phyloP scores from a whole-genome alignment of 1,284 basidiomycete species.

The Anthracocystis panici-leucophaei region DNA sequence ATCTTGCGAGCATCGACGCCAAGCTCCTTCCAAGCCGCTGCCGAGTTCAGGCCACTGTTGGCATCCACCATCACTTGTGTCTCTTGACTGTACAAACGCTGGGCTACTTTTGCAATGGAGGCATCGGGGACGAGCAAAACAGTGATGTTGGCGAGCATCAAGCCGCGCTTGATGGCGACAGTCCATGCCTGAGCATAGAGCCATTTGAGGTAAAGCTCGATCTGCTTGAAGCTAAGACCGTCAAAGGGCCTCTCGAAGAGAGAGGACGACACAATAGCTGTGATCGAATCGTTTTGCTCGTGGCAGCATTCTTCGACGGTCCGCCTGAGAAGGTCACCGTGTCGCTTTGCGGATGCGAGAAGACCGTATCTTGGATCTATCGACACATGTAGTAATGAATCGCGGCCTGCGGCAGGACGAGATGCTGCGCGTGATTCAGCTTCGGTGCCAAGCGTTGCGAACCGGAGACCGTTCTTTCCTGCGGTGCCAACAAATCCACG shows the following conservation, averaged over 20 bases:
- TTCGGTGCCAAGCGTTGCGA: slow-evolving; percentile 40
- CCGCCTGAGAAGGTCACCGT: slow-evolving; percentile 42
- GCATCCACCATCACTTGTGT: slow-evolving; percentile 27
- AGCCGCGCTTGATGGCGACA: slow-evolving; percentile 46
- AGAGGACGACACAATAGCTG: slow-evolving; percentile 32
- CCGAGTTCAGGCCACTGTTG: not conserved
- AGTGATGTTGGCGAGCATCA: slow-evolving; percentile 55
- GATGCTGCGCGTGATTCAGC: slow-evolving; percentile 32
- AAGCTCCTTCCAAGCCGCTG: slow-evolving; percentile 18
- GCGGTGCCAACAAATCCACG: slow-evolving; percentile 59
- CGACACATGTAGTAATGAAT: slow-evolving; percentile 22
- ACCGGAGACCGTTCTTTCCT: slow-evolving; percentile 35
- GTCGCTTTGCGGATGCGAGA: slow-evolving; percentile 30
- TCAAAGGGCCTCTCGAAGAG: slow-evolving; percentile 30
- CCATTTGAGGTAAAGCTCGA: slow-evolving; percentile 62
- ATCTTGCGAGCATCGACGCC: not conserved
- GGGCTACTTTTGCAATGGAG: slow-evolving; percentile 8
- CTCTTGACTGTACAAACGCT: not conserved
- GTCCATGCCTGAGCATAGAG: slow-evolving; percentile 63
- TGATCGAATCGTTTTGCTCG: slow-evolving; percentile 30
- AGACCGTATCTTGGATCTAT: slow-evolving; percentile 21
- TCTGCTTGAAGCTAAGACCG: slow-evolving; percentile 41
- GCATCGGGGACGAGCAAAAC: slow-evolving; percentile 52
- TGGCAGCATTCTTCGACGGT: slow-evolving; percentile 25
- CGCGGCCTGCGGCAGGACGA: slow-evolving; percentile 10